These are phyloP conservation scores for Phaffia rhodozyma DNA, from an alignment of 1,284 basidiomycete species.

Conservation along the genomic window DNA sequence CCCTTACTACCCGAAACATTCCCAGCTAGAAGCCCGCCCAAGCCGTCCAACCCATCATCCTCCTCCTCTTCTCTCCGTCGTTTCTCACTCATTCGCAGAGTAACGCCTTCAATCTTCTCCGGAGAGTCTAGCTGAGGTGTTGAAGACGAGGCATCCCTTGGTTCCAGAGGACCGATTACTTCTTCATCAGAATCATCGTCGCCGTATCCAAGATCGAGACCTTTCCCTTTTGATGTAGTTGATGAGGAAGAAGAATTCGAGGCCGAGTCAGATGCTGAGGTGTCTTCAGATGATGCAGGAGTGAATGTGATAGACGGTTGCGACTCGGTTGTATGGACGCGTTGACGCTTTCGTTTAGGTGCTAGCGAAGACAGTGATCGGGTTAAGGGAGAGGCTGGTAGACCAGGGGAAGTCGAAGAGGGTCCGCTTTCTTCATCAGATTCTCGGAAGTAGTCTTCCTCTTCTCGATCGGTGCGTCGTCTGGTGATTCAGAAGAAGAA, in stretches of 20 bases:
- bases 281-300: background rate
- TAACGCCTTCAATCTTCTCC: conserved; percentile 35
- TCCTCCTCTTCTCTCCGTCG: conserved; percentile 57
- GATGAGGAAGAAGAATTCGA: background rate
- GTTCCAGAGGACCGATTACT: conserved; percentile 23
- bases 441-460: conserved; percentile 75
- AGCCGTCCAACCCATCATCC: conserved; percentile 50
- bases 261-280: background rate
- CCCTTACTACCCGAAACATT: conserved; percentile 8
- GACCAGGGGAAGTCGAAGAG: conserved; percentile 9
- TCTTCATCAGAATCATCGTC: conserved; percentile 26
- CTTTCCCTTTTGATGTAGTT: too few relatives aligned
- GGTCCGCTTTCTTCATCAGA: conserved; percentile 49
- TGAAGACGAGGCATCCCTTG: conserved; percentile 17
- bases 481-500: conserved; percentile 43
- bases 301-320: background rate
- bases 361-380: background rate
- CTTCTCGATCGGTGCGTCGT: conserved; percentile 51
- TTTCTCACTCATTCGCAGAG: conserved; percentile 48
- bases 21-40: conserved; percentile 48
- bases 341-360: conserved; percentile 13
- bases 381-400: conserved; percentile 2
- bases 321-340: background rate
- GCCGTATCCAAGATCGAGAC: conserved; percentile 11
- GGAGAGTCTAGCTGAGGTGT: conserved; percentile 19